Conservation (phyloP, 2,329 filamentous ascomycete genomes). For the Aureobasidium leucospermi region DNA sequence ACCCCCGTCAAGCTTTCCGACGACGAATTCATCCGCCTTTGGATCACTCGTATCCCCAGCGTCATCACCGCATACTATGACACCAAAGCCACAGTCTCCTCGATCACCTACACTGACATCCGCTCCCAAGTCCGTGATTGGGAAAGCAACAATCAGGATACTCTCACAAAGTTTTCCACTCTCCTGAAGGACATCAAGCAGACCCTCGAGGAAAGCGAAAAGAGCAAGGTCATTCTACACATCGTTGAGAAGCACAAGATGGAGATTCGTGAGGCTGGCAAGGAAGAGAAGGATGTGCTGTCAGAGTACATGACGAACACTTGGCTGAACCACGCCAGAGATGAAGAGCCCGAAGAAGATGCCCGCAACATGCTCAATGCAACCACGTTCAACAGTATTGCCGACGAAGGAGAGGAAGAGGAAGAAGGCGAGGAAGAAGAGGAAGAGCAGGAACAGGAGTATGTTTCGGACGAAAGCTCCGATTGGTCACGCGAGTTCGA, state of each 20-base stretch:
- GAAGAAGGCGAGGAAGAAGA: not conserved
- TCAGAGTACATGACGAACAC: not conserved
- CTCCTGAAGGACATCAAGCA: not conserved
- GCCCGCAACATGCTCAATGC: not conserved
- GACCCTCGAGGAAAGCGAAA: too few species aligned
- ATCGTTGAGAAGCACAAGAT: not conserved
- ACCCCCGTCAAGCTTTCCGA: not conserved
- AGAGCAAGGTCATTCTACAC: not conserved
- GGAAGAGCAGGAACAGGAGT: not conserved
- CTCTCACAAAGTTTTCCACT: not conserved
- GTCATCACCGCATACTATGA: not conserved
- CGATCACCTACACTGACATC: not conserved
- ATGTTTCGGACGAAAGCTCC: not conserved
- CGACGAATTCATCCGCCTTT: not conserved
- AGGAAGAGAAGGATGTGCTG: not conserved
- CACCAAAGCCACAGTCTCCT: not conserved
- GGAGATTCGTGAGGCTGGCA: not conserved
- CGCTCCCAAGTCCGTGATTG: not conserved
- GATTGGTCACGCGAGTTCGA: not conserved
- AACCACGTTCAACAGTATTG: not conserved
- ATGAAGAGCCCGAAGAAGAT: not conserved
- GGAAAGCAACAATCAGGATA: not conserved
- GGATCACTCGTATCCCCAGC: not conserved
- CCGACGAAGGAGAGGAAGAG: not conserved
- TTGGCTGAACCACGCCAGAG: not conserved